Conservation (phyloP, 768 basidiomycete genomes). For the Daedaleopsis nitida region DNA sequence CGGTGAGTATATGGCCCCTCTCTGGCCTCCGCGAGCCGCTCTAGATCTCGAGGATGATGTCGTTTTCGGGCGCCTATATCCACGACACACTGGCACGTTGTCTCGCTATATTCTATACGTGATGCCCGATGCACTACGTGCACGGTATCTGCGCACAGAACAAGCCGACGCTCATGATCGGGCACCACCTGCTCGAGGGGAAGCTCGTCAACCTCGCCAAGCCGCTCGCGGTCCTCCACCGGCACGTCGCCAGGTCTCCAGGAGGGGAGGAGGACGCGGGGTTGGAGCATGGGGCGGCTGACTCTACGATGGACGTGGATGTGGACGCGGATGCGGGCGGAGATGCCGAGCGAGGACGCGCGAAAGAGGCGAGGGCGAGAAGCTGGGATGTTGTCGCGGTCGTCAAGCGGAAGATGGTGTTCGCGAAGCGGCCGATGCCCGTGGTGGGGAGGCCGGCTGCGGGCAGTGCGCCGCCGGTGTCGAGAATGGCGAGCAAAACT, state of each 20-base stretch:
- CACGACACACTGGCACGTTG: too few relatives aligned
- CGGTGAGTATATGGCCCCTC: conserved; percentile 42
- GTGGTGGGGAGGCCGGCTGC: conserved; percentile 35
- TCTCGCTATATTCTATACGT: background rate
- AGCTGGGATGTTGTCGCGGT: conserved; percentile 67
- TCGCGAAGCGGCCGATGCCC: conserved; percentile 83
- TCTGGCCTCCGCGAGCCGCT: background rate
- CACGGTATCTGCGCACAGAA: conserved; percentile 43
- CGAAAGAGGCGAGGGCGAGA: conserved; percentile 21
- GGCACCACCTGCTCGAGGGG: conserved; percentile 90
- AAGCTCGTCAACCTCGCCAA: conserved; percentile 75
- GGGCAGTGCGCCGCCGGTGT: background rate
- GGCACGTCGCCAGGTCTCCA: conserved; percentile 23
- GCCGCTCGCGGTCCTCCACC: conserved; percentile 77
- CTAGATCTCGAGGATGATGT: too few relatives aligned
- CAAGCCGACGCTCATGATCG: conserved; percentile 79
- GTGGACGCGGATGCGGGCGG: conserved; percentile 18
- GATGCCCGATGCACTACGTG: background rate
- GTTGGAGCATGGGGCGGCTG: background rate
- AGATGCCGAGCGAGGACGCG: conserved; percentile 25
- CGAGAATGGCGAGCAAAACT: conserved; percentile 8
- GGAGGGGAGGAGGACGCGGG: conserved; percentile 3
- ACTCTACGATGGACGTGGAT: conserved; percentile 22
- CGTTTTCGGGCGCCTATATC: too few relatives aligned
- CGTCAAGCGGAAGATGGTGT: conserved; percentile 81